phyloP scores from a whole-genome alignment of 257 asterid species.

The Nicotiana otophora region DNA sequence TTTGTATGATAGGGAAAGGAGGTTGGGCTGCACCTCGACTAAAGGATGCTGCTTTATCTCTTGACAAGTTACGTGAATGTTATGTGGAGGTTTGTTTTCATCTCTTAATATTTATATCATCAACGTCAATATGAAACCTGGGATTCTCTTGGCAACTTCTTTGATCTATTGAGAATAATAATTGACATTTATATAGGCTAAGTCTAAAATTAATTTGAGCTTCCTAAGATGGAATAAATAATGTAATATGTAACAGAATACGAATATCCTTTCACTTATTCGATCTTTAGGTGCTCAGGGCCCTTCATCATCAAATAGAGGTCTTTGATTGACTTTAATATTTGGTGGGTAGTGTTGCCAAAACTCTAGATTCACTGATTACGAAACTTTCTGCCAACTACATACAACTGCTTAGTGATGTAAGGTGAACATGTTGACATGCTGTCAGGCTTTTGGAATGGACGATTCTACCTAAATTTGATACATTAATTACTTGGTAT shows the following conservation, averaged over 20 bases:
- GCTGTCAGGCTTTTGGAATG: not conserved
- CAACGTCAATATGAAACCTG: not conserved
- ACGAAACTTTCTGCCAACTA: not conserved
- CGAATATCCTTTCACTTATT: too few relatives aligned
- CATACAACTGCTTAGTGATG: not conserved
- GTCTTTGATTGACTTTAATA: too few relatives aligned
- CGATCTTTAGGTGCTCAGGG: too few relatives aligned
- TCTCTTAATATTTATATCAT: not conserved
- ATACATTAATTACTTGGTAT: not conserved
- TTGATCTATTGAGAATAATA: not conserved
- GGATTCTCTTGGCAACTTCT: not conserved
- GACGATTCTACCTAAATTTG: not conserved
- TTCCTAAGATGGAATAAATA: not conserved
- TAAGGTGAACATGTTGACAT: not conserved
- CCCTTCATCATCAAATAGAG: not conserved
- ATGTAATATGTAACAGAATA: too few relatives aligned
- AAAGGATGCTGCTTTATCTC: slow-evolving; percentile 88
- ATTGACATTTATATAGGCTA: not conserved
- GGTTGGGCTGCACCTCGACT: slow-evolving; percentile 99
- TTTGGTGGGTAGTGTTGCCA: not conserved
- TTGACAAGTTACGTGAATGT: slow-evolving; percentile 80
- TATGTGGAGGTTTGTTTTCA: slow-evolving; percentile 64
- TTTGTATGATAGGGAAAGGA: slow-evolving; percentile 46
- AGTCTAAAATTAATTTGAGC: not conserved
- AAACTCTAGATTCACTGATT: not conserved